Evolutionary conservation across 2,329 filamentous ascomycete species (phyloP).

Genomic region (Aspergillus fumigatus): DNA sequence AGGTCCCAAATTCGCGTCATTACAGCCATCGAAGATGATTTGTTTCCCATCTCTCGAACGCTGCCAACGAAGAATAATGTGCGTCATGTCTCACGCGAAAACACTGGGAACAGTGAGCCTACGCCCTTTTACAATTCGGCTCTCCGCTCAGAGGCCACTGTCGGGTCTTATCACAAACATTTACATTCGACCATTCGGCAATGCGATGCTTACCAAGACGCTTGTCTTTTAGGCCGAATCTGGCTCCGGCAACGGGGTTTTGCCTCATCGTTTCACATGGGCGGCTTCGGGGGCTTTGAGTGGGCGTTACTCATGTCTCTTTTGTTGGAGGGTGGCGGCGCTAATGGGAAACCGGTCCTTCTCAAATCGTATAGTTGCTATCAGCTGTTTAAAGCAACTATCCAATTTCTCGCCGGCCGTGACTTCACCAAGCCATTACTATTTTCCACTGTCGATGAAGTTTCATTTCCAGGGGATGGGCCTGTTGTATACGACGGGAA

Average conservation of each 20-base stretch:
- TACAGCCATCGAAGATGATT: conserved; percentile 62
- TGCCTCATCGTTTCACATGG: conserved; percentile 60
- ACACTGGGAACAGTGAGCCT: conserved; percentile 42
- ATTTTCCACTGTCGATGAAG: conserved; percentile 21
- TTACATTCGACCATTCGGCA: conserved; percentile 65
- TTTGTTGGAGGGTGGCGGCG: conserved; percentile 71
- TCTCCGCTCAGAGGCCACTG: conserved; percentile 70
- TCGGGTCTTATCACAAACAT: conserved; percentile 69
- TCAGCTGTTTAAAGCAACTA: conserved; percentile 86
- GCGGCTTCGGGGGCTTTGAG: conserved; percentile 91
- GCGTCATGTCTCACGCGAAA: conserved; percentile 49
- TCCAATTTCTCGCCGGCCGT: conserved; percentile 78
- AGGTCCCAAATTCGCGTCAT: conserved; percentile 68
- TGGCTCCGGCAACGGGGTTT: conserved; percentile 91
- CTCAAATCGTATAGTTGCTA: conserved; percentile 81
- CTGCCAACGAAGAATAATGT: conserved; percentile 66
- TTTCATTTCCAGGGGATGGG: conserved; percentile 40
- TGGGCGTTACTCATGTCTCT: conserved; percentile 79
- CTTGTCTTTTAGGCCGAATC: conserved; percentile 76
- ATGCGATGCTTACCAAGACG: conserved; percentile 71
- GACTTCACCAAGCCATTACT: conserved; percentile 68
- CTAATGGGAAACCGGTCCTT: conserved; percentile 65
- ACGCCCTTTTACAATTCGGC: conserved; percentile 90
- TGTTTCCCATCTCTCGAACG: conserved; percentile 70
- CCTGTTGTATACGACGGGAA: conserved; percentile 76